These are phyloP conservation scores for Daedaleopsis nitida DNA, from an alignment of 768 basidiomycete species.

Conservation along the genomic window DNA sequence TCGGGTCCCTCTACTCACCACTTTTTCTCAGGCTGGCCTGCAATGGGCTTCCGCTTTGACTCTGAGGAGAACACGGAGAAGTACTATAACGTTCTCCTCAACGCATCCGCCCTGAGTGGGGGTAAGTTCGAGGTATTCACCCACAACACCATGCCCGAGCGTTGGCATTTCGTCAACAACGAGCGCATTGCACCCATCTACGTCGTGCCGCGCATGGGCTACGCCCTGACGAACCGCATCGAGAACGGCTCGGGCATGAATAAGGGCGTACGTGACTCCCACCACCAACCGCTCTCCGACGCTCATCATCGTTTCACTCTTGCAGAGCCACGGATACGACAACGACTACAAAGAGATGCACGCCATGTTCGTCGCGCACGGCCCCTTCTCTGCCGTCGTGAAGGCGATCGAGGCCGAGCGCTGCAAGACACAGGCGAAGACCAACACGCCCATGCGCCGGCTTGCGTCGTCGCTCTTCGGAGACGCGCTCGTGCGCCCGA, in stretches of 20 bases:
- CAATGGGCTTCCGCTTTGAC: constrained; percentile 81
- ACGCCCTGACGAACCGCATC: constrained; percentile 68
- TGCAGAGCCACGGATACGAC: constrained; percentile 89
- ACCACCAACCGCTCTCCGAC: not conserved
- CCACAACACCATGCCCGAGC: constrained; percentile 76
- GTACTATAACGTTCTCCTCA: constrained; percentile 55
- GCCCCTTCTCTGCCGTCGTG: constrained; percentile 75
- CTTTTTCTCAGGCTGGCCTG: constrained; percentile 69
- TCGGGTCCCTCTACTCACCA: not conserved
- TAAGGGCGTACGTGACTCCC: constrained; percentile 65
- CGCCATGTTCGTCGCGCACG: constrained; percentile 90
- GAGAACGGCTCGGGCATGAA: constrained; percentile 63
- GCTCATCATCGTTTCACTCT: not conserved
- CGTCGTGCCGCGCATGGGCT: constrained; percentile 79
- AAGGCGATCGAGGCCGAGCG: constrained; percentile 54
- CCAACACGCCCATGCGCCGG: constrained; percentile 11
- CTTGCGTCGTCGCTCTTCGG: constrained; percentile 14
- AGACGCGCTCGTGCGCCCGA: constrained; percentile 33
- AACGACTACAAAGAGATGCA: constrained; percentile 77
- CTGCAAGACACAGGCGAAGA: constrained; percentile 6
- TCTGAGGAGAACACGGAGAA: constrained; percentile 55
- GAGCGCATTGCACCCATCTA: constrained; percentile 89
- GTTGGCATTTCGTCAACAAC: constrained; percentile 74
- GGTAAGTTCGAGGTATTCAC: constrained; percentile 82
- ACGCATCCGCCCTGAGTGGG: constrained; percentile 51